These are phyloP conservation scores for Exophiala dermatitidis DNA, from an alignment of 2,329 filamentous ascomycete genomes.

Conservation along the genomic window DNA sequence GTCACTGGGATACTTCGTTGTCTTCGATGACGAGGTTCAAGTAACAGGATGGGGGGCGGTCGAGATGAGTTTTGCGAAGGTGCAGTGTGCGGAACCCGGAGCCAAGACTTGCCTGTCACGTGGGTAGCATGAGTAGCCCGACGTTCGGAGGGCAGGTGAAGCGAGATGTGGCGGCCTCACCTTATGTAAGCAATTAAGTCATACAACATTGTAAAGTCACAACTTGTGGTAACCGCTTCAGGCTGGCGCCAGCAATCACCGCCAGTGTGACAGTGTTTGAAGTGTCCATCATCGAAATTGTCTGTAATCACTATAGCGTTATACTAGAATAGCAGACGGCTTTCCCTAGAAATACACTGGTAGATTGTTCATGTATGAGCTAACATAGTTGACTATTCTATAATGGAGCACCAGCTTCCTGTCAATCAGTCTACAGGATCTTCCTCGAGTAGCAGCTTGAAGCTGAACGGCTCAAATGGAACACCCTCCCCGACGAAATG, in stretches of 20 bases:
- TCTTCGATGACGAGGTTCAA: constrained; percentile 6
- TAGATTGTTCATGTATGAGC: neutral
- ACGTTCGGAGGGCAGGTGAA: neutral
- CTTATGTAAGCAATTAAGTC: too few species aligned
- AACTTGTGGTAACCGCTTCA: too few species aligned
- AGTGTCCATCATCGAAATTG: neutral
- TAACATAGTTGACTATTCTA: neutral
- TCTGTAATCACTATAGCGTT: too few species aligned
- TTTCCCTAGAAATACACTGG: neutral
- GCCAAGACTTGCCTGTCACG: constrained; percentile 4
- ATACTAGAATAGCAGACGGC: too few species aligned
- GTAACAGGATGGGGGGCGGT: neutral
- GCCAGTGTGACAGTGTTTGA: neutral
- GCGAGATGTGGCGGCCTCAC: neutral
- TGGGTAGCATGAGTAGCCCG: neutral
- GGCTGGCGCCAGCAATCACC: too few species aligned
- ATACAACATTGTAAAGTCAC: too few species aligned
- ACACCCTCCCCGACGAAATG: constrained; percentile 88
- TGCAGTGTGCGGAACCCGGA: constrained; percentile 3
- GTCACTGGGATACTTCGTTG: constrained; percentile 13
- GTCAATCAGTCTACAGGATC: constrained; percentile 47
- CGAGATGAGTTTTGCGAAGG: neutral
- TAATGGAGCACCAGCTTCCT: neutral
- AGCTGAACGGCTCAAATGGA: constrained; percentile 83
- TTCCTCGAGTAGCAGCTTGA: constrained; percentile 75